Evolutionary conservation across 2,329 filamentous ascomycete species (phyloP).

Genomic region (Pyrenophora tritici-repentis): DNA sequence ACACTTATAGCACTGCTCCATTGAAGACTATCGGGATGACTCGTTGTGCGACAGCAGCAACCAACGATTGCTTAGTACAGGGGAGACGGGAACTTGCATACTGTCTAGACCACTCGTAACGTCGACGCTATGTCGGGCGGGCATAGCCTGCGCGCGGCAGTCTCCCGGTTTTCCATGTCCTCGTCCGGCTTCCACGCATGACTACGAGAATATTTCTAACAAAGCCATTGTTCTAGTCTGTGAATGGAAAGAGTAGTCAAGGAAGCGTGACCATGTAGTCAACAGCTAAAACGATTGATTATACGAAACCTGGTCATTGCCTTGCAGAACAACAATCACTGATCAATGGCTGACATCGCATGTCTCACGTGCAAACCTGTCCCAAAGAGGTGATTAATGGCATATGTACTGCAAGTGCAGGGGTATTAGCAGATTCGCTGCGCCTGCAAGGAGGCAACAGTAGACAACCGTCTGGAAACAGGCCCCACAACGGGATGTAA

Average conservation of each 20-base stretch:
- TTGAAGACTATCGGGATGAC: slow-evolving; percentile 24
- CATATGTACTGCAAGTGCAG: slow-evolving; percentile 6
- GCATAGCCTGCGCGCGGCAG: slow-evolving; percentile 1
- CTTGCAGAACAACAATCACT: slow-evolving; percentile 10
- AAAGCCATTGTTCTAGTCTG: background rate
- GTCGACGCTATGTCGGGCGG: slow-evolving; percentile 11
- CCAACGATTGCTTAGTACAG: slow-evolving; percentile 29
- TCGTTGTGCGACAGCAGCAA: slow-evolving; percentile 29
- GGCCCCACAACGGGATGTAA: slow-evolving; percentile 23
- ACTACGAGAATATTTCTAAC: slow-evolving; percentile 17
- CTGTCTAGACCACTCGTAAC: slow-evolving; percentile 24
- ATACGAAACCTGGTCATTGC: background rate
- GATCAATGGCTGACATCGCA: background rate
- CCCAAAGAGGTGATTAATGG: slow-evolving; percentile 7
- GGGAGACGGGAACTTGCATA: slow-evolving; percentile 33
- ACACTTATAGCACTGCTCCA: slow-evolving; percentile 24
- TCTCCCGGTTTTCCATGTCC: slow-evolving; percentile 14
- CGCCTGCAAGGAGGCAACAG: slow-evolving; percentile 22
- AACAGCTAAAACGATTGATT: background rate
- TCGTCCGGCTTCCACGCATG: slow-evolving; percentile 25
- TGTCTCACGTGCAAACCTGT: slow-evolving; percentile 29
- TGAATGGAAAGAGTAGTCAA: background rate
- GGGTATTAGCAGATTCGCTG: slow-evolving; percentile 16
- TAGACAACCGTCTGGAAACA: slow-evolving; percentile 21
- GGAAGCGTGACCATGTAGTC: background rate